Conservation (phyloP, 176 grass and related monocot species). For the Ensete ventricosum region DNA sequence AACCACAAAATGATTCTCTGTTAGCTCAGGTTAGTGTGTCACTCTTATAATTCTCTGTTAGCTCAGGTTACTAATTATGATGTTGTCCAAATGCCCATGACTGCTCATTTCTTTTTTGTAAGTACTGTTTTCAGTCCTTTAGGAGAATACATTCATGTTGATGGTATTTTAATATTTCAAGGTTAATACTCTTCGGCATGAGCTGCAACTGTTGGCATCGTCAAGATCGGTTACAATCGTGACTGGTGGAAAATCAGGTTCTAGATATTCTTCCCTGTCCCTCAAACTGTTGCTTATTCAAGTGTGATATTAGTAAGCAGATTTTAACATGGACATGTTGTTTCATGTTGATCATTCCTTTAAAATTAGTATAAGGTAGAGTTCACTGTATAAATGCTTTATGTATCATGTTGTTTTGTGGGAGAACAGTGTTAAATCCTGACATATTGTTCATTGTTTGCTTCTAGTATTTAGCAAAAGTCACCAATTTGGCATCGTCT, state of each 20-base stretch:
- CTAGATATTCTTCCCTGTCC: neutral
- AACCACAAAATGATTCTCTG: slow-evolving; percentile 15
- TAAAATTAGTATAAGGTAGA: too few species aligned
- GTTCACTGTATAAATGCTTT: too few species aligned
- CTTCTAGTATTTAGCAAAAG: neutral
- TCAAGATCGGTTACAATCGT: slow-evolving; percentile 35
- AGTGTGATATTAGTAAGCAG: too few species aligned
- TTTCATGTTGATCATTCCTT: too few species aligned
- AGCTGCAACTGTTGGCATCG: slow-evolving; percentile 31
- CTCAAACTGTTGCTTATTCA: neutral
- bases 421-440: neutral
- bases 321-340: too few species aligned
- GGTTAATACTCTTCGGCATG: slow-evolving; percentile 51
- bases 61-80: neutral
- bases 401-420: neutral
- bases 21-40: slow-evolving; percentile 19
- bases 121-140: neutral
- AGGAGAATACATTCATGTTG: neutral
- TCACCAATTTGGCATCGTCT: too few species aligned
- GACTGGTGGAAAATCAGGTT: slow-evolving; percentile 44
- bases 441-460: neutral
- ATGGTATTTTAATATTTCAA: slow-evolving; percentile 10
- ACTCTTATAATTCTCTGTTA: too few species aligned
- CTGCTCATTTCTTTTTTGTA: neutral
- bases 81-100: neutral